phyloP scores from a whole-genome alignment of 2,329 filamentous ascomycete species.

The Myriosclerotinia curreyana region DNA sequence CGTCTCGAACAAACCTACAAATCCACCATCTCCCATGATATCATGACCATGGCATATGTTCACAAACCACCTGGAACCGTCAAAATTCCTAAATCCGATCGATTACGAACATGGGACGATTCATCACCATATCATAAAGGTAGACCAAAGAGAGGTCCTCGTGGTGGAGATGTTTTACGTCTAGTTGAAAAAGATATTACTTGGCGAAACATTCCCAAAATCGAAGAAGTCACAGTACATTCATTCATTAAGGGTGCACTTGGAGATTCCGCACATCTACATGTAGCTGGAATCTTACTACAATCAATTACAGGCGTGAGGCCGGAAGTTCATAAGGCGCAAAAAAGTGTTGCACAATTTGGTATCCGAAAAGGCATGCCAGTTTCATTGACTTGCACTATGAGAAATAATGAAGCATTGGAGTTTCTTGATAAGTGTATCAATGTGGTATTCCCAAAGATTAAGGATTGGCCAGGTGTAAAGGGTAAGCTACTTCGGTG shows the following conservation, averaged over 20 bases:
- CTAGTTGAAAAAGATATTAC: slow-evolving; percentile 70
- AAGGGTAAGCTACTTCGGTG: slow-evolving; percentile 45
- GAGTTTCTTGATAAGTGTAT: slow-evolving; percentile 89
- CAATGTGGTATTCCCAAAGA: slow-evolving; percentile 85
- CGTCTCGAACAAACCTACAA: slow-evolving; percentile 89
- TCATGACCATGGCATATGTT: slow-evolving; percentile 83
- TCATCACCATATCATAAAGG: slow-evolving; percentile 94
- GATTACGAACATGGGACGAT: slow-evolving; percentile 81
- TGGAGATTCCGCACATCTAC: slow-evolving; percentile 69
- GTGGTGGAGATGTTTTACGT: slow-evolving; percentile 70
- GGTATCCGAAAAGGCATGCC: slow-evolving; percentile 67
- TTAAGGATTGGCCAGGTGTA: slow-evolving; percentile 94
- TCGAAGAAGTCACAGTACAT: slow-evolving; percentile 79
- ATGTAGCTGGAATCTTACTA: slow-evolving; percentile 78
- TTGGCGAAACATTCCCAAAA: slow-evolving; percentile 80
- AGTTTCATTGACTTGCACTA: slow-evolving; percentile 71
- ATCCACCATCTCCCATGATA: slow-evolving; percentile 78
- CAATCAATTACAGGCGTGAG: slow-evolving; percentile 82
- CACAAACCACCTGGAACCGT: slow-evolving; percentile 77
- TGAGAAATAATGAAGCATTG: slow-evolving; percentile 77
- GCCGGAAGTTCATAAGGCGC: slow-evolving; percentile 66
- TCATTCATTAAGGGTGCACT: slow-evolving; percentile 65
- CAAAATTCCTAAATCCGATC: slow-evolving; percentile 55
- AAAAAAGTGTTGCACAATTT: slow-evolving; percentile 71
- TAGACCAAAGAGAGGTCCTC: slow-evolving; percentile 76